These are phyloP conservation scores for Escallonia rubra DNA, from an alignment of 129 eudicot genomes.

Conservation along the genomic window DNA sequence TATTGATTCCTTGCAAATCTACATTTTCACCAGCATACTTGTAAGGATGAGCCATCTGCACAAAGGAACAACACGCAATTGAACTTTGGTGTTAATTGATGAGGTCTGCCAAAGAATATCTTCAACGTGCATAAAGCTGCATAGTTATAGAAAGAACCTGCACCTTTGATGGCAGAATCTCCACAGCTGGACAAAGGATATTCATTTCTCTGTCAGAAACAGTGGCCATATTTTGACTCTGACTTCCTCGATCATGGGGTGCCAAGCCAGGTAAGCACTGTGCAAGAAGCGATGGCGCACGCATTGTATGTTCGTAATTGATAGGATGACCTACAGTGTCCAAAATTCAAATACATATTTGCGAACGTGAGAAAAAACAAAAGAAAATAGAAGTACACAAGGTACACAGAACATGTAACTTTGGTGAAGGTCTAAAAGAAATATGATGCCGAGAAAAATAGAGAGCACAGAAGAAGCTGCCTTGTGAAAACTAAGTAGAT, in stretches of 20 bases:
- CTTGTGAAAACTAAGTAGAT: too few relatives aligned
- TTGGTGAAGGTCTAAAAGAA: too few relatives aligned
- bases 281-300: conserved; percentile 61
- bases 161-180: conserved; percentile 75
- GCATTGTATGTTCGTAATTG: conserved; percentile 31
- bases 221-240: conserved; percentile 17
- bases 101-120: neutral
- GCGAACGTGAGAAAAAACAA: too few relatives aligned
- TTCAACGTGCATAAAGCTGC: conserved; percentile 1
- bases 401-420: too few relatives aligned
- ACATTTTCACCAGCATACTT: conserved; percentile 50
- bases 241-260: conserved; percentile 56
- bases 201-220: conserved; percentile 51
- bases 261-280: conserved; percentile 64
- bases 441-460: too few relatives aligned
- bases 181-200: conserved; percentile 64
- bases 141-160: neutral
- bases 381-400: too few relatives aligned
- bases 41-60: conserved; percentile 49
- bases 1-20: conserved; percentile 47
- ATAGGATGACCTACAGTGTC: too few relatives aligned
- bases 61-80: conserved; percentile 3
- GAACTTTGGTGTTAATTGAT: neutral
- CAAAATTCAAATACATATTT: too few relatives aligned
- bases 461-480: too few relatives aligned